Evolutionary conservation across 495 filamentous ascomycete genomes (phyloP).

Genomic region (Eremomyces bilateralis): DNA sequence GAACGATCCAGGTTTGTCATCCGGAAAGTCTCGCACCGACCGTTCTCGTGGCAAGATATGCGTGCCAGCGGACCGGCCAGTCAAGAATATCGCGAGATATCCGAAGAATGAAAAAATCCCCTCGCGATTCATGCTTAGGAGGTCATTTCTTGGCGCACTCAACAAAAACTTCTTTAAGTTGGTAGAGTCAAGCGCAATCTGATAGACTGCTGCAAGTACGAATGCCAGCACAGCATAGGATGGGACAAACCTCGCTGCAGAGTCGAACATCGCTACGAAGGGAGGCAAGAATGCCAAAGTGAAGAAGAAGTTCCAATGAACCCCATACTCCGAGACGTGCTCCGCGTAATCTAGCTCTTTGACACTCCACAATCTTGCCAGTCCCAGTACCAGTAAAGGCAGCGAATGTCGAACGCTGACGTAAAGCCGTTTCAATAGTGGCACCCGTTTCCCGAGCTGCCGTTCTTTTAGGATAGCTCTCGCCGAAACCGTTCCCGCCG

Average conservation of each 20-base stretch:
- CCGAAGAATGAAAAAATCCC: constrained; percentile 83
- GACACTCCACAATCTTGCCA: constrained; percentile 66
- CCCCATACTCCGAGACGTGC: constrained; percentile 92
- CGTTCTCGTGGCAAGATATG: constrained; percentile 41
- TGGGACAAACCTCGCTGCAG: constrained; percentile 34
- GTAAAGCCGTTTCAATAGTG: constrained; percentile 32
- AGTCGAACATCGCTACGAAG: constrained; percentile 71
- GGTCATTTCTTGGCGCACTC: constrained; percentile 49
- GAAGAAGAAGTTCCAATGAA: constrained; percentile 99
- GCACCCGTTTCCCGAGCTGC: constrained; percentile 16
- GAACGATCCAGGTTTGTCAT: too few species aligned
- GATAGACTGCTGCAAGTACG: constrained; percentile 40
- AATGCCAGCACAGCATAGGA: constrained; percentile 55
- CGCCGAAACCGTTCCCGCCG: constrained; percentile 77
- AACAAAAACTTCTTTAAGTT: constrained; percentile 65
- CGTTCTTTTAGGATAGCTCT: constrained; percentile 60
- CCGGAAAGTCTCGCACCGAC: too few species aligned
- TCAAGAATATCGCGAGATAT: constrained; percentile 86
- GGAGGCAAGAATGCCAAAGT: constrained; percentile 77
- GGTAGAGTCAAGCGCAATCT: constrained; percentile 54
- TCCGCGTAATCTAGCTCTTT: constrained; percentile 92
- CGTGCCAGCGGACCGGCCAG: constrained; percentile 65
- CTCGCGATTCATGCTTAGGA: constrained; percentile 54
- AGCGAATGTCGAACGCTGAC: constrained; percentile 55
- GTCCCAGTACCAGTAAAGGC: constrained; percentile 59